phyloP scores from a whole-genome alignment of 2,329 filamentous ascomycete genomes.

The Pyrenophora graminea region DNA sequence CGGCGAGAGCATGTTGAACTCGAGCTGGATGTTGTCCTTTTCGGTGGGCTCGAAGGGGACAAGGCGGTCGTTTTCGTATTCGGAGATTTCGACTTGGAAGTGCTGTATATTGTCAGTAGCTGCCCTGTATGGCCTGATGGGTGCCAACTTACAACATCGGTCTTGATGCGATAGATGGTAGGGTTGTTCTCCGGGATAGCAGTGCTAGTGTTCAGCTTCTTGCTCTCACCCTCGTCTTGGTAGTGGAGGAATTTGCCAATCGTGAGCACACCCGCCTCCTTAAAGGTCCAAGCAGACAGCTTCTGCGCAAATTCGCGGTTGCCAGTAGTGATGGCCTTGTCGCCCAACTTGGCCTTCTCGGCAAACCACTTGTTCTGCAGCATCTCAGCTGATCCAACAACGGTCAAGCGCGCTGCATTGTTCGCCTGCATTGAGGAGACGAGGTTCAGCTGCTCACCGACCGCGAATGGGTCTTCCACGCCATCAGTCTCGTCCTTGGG shows the following conservation, averaged over 20 bases:
- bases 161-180: slow-evolving; percentile 92
- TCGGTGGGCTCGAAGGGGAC: slow-evolving; percentile 71
- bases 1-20: slow-evolving; percentile 98
- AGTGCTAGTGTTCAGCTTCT: slow-evolving; percentile 45
- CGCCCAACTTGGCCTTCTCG: slow-evolving; percentile 65
- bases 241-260: slow-evolving; percentile 84
- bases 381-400: slow-evolving; percentile 85
- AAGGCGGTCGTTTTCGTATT: slow-evolving; percentile 77
- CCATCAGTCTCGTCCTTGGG: slow-evolving; percentile 77
- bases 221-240: slow-evolving; percentile 59
- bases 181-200: slow-evolving; percentile 67
- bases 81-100: slow-evolving; percentile 86
- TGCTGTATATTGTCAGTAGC: slow-evolving; percentile 57
- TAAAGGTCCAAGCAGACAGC: slow-evolving; percentile 92
- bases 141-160: slow-evolving; percentile 77
- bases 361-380: slow-evolving; percentile 89
- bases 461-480: slow-evolving; percentile 82
- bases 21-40: slow-evolving; percentile 81
- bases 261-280: slow-evolving; percentile 87
- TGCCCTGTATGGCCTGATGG: no score
- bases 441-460: slow-evolving; percentile 79
- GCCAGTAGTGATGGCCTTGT: slow-evolving; percentile 65
- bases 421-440: slow-evolving; percentile 87
- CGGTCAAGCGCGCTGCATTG: slow-evolving; percentile 86
- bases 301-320: slow-evolving; percentile 87